These are phyloP conservation scores for Ophiognomonia clavigignenti-juglandacearum DNA, from an alignment of 2,329 filamentous ascomycete species.

Conservation along the genomic window DNA sequence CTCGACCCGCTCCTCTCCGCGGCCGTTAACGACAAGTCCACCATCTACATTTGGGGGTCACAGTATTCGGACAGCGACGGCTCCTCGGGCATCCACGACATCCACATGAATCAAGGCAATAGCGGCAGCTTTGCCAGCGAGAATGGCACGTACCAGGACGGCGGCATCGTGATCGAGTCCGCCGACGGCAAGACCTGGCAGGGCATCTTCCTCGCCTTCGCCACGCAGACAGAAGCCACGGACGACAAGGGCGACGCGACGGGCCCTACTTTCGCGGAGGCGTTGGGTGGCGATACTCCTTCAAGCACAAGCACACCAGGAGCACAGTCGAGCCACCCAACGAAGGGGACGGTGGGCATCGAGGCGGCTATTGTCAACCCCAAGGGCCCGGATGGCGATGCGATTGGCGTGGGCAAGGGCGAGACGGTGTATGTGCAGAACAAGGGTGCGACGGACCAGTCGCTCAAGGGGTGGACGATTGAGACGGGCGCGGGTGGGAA, in stretches of 20 bases:
- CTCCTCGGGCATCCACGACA: slow-evolving; percentile 36
- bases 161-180: slow-evolving; percentile 29
- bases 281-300: slow-evolving; percentile 10
- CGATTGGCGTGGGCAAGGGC: slow-evolving; percentile 7
- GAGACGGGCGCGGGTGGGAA: slow-evolving; percentile 15
- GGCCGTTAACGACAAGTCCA: slow-evolving; percentile 29
- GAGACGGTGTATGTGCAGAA: slow-evolving; percentile 20
- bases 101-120: slow-evolving; percentile 29
- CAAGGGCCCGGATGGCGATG: slow-evolving; percentile 15
- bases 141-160: slow-evolving; percentile 32
- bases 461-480: slow-evolving; percentile 17
- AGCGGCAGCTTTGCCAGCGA: slow-evolving; percentile 19
- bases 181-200: slow-evolving; percentile 32
- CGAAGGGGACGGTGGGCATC: slow-evolving; percentile 15
- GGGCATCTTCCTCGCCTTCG: slow-evolving; percentile 34
- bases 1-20: slow-evolving; percentile 28
- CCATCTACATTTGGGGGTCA: slow-evolving; percentile 33
- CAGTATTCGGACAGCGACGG: slow-evolving; percentile 26
- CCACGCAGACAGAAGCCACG: slow-evolving; percentile 29
- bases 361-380: slow-evolving; percentile 20
- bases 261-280: slow-evolving; percentile 18
- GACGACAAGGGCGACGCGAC: slow-evolving; percentile 22
- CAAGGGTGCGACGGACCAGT: slow-evolving; percentile 3
- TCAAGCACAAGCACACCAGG: neutral
- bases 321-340: neutral